Conservation (phyloP, 305 asterid species). For the Solanum hybrid region DNA sequence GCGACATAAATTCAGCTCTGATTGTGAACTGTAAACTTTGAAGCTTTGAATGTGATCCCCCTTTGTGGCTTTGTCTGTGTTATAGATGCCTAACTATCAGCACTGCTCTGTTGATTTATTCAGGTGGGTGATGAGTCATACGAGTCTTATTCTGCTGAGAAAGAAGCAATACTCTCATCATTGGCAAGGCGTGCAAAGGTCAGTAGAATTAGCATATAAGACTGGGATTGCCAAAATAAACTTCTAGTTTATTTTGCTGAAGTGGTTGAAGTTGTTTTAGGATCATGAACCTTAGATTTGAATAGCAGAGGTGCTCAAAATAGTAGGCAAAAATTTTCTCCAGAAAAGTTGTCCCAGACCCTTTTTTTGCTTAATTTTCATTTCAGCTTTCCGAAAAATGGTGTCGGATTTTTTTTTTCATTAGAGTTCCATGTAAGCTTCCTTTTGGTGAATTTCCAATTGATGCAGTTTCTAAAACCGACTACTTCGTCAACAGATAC, state of each 20-base stretch:
- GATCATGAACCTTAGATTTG: background rate
- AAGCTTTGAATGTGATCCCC: background rate
- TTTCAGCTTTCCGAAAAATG: background rate
- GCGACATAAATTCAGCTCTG: background rate
- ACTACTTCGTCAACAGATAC: slow-evolving; percentile 29
- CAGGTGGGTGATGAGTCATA: slow-evolving; percentile 95
- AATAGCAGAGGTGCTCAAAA: background rate
- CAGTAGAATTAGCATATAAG: slow-evolving; percentile 8
- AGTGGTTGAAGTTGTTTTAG: background rate
- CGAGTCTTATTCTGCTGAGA: slow-evolving; percentile 63
- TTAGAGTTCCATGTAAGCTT: background rate
- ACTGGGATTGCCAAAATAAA: background rate
- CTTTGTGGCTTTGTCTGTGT: background rate
- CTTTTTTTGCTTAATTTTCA: background rate
- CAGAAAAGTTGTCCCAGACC: background rate
- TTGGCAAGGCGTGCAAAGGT: slow-evolving; percentile 91
- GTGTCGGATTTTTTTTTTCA: background rate
- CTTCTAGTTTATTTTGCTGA: background rate
- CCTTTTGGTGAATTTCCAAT: background rate
- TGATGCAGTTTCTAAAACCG: background rate
- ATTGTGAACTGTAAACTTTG: background rate
- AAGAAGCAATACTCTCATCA: slow-evolving; percentile 76
- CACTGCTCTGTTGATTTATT: background rate
- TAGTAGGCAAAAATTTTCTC: background rate
- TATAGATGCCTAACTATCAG: background rate